Conservation (phyloP, 257 asterid species). For the Solanum peruvianum region DNA sequence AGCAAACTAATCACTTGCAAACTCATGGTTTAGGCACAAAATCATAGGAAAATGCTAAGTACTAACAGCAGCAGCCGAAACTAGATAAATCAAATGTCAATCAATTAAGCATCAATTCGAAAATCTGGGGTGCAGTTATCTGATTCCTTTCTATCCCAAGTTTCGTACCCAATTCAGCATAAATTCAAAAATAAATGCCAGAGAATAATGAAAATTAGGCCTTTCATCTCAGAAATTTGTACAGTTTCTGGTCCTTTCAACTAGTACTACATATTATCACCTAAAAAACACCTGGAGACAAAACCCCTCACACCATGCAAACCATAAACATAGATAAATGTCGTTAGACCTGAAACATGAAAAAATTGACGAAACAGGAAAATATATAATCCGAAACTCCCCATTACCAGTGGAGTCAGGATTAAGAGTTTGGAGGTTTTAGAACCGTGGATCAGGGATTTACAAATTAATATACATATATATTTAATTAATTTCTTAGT, state of each 20-base stretch:
- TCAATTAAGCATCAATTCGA: not conserved
- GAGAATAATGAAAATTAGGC: not conserved
- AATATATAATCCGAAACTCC: not conserved
- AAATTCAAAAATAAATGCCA: not conserved
- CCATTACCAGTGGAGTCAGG: not conserved
- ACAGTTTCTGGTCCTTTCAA: not conserved
- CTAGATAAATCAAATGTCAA: not conserved
- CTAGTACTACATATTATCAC: not conserved
- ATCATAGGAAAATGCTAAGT: not conserved
- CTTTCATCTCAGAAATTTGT: not conserved
- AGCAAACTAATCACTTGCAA: not conserved
- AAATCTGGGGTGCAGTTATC: not conserved
- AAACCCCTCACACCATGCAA: not conserved
- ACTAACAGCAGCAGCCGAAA: not conserved
- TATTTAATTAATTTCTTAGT: too few species aligned
- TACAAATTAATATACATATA: not conserved
- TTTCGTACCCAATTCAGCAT: not conserved
- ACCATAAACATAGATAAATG: not conserved
- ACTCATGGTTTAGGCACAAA: not conserved
- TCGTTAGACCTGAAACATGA: not conserved
- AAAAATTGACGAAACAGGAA: not conserved
- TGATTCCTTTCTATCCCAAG: not conserved
- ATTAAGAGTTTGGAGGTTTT: not conserved
- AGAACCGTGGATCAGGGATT: not conserved
- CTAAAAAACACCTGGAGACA: not conserved